Conservation (phyloP, 2,329 filamentous ascomycete species). For the Neonectria sp. region DNA sequence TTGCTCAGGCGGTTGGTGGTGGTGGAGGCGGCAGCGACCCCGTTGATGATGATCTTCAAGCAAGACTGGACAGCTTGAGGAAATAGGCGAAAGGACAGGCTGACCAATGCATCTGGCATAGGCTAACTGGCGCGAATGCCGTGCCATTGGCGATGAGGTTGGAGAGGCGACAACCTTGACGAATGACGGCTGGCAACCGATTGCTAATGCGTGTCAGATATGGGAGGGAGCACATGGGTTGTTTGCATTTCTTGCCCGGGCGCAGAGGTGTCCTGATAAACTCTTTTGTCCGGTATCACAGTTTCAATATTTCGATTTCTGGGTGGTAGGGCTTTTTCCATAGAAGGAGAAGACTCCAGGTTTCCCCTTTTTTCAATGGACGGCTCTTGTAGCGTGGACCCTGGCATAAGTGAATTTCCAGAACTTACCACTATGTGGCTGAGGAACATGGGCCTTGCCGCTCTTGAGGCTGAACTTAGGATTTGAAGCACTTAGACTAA, state of each 20-base stretch:
- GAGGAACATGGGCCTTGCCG: neutral
- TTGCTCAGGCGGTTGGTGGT: constrained; percentile 87
- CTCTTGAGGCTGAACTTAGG: neutral
- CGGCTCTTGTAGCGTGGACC: neutral
- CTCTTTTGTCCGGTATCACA: constrained; percentile 36
- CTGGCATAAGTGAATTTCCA: neutral
- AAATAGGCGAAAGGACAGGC: constrained; percentile 55
- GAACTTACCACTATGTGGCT: neutral
- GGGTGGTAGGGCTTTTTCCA: constrained; percentile 29
- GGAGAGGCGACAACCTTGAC: constrained; percentile 12
- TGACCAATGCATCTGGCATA: constrained; percentile 1
- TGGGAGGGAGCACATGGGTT: constrained; percentile 17
- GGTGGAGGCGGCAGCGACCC: constrained; percentile 72
- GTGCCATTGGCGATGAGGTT: constrained; percentile 5
- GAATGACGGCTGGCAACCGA: neutral
- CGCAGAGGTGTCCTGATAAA: constrained; percentile 46
- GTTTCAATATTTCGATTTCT: constrained; percentile 33
- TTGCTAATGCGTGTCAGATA: constrained; percentile 13
- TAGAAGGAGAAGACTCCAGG: constrained; percentile 29
- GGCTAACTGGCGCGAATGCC: neutral
- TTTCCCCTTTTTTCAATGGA: neutral
- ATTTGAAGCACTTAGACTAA: neutral
- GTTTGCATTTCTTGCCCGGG: constrained; percentile 40
- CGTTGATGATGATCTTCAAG: constrained; percentile 94
- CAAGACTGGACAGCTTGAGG: constrained; percentile 89